Conservation (phyloP, 495 filamentous ascomycete genomes). For the Mycothermus thermophilus region DNA sequence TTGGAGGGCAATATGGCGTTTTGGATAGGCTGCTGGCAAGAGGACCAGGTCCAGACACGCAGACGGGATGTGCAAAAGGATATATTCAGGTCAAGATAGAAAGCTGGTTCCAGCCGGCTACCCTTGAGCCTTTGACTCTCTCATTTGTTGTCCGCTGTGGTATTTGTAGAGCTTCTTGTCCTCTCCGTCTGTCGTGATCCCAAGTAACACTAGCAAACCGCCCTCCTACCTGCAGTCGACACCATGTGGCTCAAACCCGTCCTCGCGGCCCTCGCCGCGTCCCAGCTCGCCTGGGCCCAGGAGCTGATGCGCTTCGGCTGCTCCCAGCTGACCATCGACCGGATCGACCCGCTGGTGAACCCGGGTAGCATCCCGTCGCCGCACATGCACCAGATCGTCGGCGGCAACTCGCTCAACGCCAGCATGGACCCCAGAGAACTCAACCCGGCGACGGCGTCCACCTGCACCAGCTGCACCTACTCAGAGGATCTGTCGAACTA, state of each 20-base stretch:
- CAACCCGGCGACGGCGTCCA: slow-evolving; percentile 16
- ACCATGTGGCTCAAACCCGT: slow-evolving; percentile 12
- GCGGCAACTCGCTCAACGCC: slow-evolving; percentile 37
- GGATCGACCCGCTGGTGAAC: slow-evolving; percentile 32
- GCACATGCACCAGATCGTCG: slow-evolving; percentile 36
- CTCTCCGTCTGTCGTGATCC: no score
- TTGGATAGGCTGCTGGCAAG: no score
- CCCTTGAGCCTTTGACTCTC: no score
- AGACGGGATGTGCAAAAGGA: no score
- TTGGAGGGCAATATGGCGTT: no score
- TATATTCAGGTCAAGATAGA: no score
- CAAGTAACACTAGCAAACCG: no score
- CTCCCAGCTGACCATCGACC: slow-evolving; percentile 31
- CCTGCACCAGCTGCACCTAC: slow-evolving; percentile 18
- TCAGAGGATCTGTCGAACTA: slow-evolving; percentile 18
- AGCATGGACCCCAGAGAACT: slow-evolving; percentile 28
- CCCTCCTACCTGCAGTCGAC: no score
- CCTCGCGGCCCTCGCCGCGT: slow-evolving; percentile 6
- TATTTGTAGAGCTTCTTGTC: no score
- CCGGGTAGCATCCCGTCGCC: slow-evolving; percentile 25
- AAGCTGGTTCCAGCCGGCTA: no score
- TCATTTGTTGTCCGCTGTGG: no score
- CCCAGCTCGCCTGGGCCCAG: slow-evolving; percentile 15
- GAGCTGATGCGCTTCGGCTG: slow-evolving; percentile 37
- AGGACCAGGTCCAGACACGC: no score